Evolutionary conservation across 805 yeast genomes (phyloP).

Genomic region (Saccharomycopsis oosterbeekiorum): DNA sequence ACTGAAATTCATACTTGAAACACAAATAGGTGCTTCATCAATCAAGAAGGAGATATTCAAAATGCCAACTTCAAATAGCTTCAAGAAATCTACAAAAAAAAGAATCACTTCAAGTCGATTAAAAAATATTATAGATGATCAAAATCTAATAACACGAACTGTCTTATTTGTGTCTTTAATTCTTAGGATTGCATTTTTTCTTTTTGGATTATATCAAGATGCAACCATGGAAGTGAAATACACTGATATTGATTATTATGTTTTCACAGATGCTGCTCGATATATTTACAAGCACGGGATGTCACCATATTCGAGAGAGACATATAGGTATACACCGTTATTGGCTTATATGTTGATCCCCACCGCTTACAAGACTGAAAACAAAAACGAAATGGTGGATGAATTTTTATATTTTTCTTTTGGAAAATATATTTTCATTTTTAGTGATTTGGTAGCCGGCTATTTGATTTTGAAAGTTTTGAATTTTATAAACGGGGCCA

Average conservation of each 20-base stretch:
- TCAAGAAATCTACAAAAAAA: not conserved
- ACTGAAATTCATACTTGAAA: too few species aligned
- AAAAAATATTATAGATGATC: not conserved
- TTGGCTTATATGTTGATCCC: slow-evolving; percentile 79
- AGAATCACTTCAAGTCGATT: slow-evolving; percentile 1
- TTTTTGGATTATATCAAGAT: slow-evolving; percentile 84
- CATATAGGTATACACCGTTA: slow-evolving; percentile 89
- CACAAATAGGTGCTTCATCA: too few species aligned
- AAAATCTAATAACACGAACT: not conserved
- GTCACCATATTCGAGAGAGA: slow-evolving; percentile 78
- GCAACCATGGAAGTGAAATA: slow-evolving; percentile 66
- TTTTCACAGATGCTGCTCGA: slow-evolving; percentile 84
- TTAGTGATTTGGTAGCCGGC: slow-evolving; percentile 79
- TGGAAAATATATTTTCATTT: slow-evolving; percentile 71
- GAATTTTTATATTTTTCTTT: slow-evolving; percentile 39
- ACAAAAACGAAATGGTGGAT: slow-evolving; percentile 34
- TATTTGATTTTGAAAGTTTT: slow-evolving; percentile 39
- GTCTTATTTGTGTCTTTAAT: slow-evolving; percentile 22
- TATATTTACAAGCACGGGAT: slow-evolving; percentile 40
- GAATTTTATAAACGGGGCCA: slow-evolving; percentile 15
- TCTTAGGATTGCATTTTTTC: slow-evolving; percentile 53
- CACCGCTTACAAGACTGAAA: slow-evolving; percentile 44
- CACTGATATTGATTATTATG: slow-evolving; percentile 91
- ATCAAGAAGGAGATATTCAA: not conserved
- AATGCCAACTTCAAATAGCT: not conserved